Evolutionary conservation across 257 asterid species (phyloP), one percentile per base, ranked within the genome.

Genomic region (Solanum dulcamara): DNA sequence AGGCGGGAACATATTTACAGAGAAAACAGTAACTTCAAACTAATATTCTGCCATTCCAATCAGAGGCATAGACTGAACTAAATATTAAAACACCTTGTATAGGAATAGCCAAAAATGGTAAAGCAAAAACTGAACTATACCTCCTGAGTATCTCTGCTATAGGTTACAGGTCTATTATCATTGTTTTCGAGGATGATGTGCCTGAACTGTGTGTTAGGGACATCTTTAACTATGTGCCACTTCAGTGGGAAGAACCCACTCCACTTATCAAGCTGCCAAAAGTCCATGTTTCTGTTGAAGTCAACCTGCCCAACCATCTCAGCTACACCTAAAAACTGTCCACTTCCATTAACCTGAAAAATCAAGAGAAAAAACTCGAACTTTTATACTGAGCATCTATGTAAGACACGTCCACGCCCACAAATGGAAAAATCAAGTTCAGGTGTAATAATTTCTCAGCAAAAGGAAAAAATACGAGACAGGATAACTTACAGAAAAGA

Each of bases 181-280:
- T 93, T 94, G 91, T 91, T 95, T 89, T 92, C 97, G 5, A 95
- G 93, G 84, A 88, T 88, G 64, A 95, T 95, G 89, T 95, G 96
- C 18, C 91, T 90, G 80, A 95, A 83, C 44, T 86, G 88, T 2
- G 70, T 80, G 84, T 94, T 93, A 6, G 98, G 98, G 71, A 94
- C 90, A 83, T 95, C 98, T 87, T 94, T 95, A 75, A 95, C 87
- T n/a, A 95, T 91, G 85, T 94, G 98, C 98, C 98, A 95, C 93
- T 93, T 92, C 66, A 94, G 84, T 1, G 98, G 98, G 88, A 95
- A 95, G 90, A 92, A 95, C 1, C 98, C 97, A 50, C 86, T 91
- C 98, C 98, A 95, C 89, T 95, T 95, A 83, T 95, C 97, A 15
- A 90, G 91, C 92, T 95, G 98, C 98, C 98, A 95, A 83, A 95